Evolutionary conservation across 2,329 filamentous ascomycete genomes (phyloP), one percentile per base, ranked within the genome.

Genomic region (Neodidymelliopsis sp.): DNA sequence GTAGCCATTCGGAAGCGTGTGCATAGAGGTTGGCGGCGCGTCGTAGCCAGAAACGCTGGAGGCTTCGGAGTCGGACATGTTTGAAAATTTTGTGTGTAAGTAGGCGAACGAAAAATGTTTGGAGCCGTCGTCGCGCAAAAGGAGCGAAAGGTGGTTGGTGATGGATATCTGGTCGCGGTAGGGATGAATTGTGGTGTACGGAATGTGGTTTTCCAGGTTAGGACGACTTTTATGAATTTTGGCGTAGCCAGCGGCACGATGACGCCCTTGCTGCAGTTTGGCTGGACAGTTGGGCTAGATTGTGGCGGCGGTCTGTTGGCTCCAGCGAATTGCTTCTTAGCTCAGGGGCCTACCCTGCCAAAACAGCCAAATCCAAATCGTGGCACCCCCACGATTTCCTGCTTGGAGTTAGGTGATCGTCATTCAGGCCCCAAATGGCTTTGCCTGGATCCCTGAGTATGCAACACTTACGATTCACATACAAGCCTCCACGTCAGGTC

Each of bases 191-290:
- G 36, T 50, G 36, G 30, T 31, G 36, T 15, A n/a, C n/a, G 40
- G 36, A 45, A 50, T 50, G 47, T 23, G 35, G 20, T 13, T 15
- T 45, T 34, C 29, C 20, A 31, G 37, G 23, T 40, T 40, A 22
- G 39, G 35, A 12, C n/a, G 47, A 29, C 13, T 24, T 35, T 36
- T 44, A 20, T 44, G 24, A n/a, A n/a, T n/a, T 45, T 36, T 30
- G n/a, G 19, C n/a, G n/a, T n/a, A n/a, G n/a, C n/a, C n/a, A 33
- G 46, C 47, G 35, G 40, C 40, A 40, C 47, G 13, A 50, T 50
- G 47, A 50, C 47, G 47, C 47, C 39, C 40, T 49, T 50, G 34
- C 40, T 49, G 40, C 47, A 49, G 46, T 44, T 36, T 35, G 45
- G 38, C 38, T 38, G 33, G 38, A 37, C 38, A 25, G 34, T 38